phyloP scores from a whole-genome alignment of 2,329 filamentous ascomycete genomes.

The Geosmithia flava region DNA sequence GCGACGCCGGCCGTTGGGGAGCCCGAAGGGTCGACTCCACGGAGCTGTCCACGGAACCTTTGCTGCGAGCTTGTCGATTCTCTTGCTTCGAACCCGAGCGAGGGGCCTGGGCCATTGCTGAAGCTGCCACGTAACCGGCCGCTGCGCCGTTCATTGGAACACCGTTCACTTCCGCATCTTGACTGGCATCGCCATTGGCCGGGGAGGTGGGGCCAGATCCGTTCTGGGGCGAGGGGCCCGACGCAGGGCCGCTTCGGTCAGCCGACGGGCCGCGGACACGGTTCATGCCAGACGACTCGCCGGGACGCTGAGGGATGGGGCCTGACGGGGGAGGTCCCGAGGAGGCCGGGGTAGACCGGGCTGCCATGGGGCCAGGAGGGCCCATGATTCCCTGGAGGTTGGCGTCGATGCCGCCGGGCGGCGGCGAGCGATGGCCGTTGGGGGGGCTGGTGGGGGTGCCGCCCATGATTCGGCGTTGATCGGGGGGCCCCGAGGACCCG shows the following conservation, averaged over 20 bases:
- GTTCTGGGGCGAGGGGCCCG: slow-evolving; percentile 19
- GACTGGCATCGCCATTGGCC: neutral
- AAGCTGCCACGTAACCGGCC: neutral
- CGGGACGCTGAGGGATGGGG: slow-evolving; percentile 36
- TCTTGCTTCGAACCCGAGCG: slow-evolving; percentile 14
- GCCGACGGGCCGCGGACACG: slow-evolving; percentile 36
- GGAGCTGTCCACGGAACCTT: slow-evolving; percentile 57
- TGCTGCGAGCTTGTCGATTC: slow-evolving; percentile 32
- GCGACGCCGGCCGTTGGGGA: slow-evolving; percentile 36
- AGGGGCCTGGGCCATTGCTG: slow-evolving; percentile 3
- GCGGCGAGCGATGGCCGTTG: slow-evolving; percentile 28
- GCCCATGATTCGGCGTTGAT: slow-evolving; percentile 34
- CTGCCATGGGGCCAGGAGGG: slow-evolving; percentile 22
- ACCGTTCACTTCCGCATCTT: slow-evolving; percentile 12
- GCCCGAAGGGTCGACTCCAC: slow-evolving; percentile 40
- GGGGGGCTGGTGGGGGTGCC: slow-evolving; percentile 15
- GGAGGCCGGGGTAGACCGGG: slow-evolving; percentile 20
- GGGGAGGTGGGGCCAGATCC: slow-evolving; percentile 13
- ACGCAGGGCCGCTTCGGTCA: slow-evolving; percentile 25
- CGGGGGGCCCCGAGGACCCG: slow-evolving; percentile 33
- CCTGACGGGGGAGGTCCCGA: slow-evolving; percentile 42
- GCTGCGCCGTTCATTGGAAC: slow-evolving; percentile 19
- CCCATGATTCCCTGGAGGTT: slow-evolving; percentile 19
- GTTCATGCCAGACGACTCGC: slow-evolving; percentile 24
- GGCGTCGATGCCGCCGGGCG: slow-evolving; percentile 25